Base-by-base conservation (phyloP, 148 eudicot species). In the Spergularia marina region DNA sequence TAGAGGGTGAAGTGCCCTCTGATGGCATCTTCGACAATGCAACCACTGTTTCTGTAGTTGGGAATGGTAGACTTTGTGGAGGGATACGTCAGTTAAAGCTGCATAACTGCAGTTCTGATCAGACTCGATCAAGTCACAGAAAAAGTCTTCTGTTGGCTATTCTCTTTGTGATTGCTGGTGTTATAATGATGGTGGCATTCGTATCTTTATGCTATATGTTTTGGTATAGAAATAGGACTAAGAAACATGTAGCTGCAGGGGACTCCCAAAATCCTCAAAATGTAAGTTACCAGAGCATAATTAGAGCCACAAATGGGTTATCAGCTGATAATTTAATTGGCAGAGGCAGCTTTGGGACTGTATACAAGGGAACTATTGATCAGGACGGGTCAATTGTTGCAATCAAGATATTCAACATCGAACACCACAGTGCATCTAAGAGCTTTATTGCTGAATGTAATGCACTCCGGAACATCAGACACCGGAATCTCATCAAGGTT, bases 1-100 rank as follows among this genome's bases (percentile, higher is more conserved):
- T 86, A 55, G 79, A 79, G 59, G 89, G 89, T 6, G 75, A 63
- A 53, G 81, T 85, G 23, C 86, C 88, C 1, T 21, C 23, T 5
- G 53, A 41, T 57, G 85, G 85, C 7, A 17, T 80, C n/a, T 85
- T 85, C 51, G 20, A 21, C 21, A 85, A 80, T 68, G 57, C 72
- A 18, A 78, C 25, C 63, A 76, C 30, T 56, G 25, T 68, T 40
- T 76, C 70, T 10, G 25, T 85, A 20, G 14, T 10, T 4, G 88
- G 84, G 20, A 85, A 85, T 58, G 57, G 17, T 1, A 65, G 30
- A 65, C 81, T 85, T 7, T 83, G 86, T 65, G 86, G 88, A 68
- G 86, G 88, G 5, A 51, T 76, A 17, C 14, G 76, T 2, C 70
- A 74, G 49, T 70, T 83, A 16, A 68, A 75, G 6, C 53, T 85